Evolutionary conservation across 441 rosid genomes (phyloP).

Genomic region (Bruguiera hainesii): DNA sequence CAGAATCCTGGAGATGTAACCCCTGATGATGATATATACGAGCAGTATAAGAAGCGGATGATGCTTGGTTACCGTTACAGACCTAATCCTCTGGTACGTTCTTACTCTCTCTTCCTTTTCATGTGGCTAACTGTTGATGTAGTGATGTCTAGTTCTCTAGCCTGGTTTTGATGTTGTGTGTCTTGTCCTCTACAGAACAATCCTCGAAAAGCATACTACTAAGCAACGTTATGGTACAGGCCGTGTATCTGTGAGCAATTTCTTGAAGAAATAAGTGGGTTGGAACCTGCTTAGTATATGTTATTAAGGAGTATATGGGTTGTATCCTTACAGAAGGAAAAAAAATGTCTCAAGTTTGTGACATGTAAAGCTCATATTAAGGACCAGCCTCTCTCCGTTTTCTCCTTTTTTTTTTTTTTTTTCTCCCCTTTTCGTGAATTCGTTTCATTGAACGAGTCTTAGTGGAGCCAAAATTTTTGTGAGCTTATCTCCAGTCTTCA

Average conservation of each 20-base stretch:
- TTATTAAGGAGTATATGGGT: neutral
- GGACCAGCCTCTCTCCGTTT: too few relatives aligned
- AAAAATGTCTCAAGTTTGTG: too few relatives aligned
- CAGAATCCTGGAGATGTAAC: conserved; percentile 85
- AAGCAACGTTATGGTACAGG: conserved; percentile 13
- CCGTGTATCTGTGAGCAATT: neutral
- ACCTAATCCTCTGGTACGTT: conserved; percentile 86
- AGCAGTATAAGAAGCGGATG: conserved; percentile 99
- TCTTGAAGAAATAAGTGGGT: neutral
- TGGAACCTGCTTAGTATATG: neutral
- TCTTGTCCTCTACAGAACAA: conserved; percentile 50
- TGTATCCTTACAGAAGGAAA: neutral
- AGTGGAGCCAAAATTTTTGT: too few relatives aligned
- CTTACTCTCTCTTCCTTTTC: neutral
- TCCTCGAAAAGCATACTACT: conserved; percentile 89
- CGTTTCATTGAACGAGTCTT: too few relatives aligned
- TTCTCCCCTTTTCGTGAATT: too few relatives aligned
- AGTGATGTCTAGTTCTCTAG: neutral
- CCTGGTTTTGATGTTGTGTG: conserved; percentile 3
- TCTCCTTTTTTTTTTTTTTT: too few relatives aligned
- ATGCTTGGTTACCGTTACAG: conserved; percentile 95
- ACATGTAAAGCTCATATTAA: too few relatives aligned
- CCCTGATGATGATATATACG: conserved; percentile 92
- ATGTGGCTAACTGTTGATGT: neutral
- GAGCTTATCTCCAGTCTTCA: too few relatives aligned